Percentiles rank a stretch among this genome's conserved stretches.
Conservation (phyloP, 805 yeast species). For the Kodamaea hsintzibuensis region DNA sequence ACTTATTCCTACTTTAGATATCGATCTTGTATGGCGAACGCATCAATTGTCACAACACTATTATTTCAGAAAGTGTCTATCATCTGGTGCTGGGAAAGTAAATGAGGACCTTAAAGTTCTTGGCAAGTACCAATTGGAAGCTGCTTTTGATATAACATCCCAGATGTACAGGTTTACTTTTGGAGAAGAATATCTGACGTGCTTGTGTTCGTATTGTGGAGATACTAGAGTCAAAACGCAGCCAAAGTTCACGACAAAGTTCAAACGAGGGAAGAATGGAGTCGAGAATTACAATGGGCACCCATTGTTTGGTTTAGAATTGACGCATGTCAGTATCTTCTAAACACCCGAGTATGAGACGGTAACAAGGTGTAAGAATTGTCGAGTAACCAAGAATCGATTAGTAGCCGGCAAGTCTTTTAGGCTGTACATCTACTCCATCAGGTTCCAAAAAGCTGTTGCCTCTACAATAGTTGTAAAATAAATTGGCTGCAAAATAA, state of each 20-base stretch:
- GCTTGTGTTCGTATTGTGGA: constrained; percentile 21
- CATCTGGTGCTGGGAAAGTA: constrained; percentile 27
- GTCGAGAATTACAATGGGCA: constrained; percentile 10
- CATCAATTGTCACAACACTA: constrained; percentile 20
- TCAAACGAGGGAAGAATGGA: not conserved
- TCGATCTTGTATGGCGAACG: constrained; percentile 31
- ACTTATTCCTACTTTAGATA: constrained; percentile 28
- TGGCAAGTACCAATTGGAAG: constrained; percentile 11
- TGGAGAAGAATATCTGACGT: constrained; percentile 21
- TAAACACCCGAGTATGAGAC: too few species aligned
- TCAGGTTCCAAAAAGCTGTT: too few species aligned
- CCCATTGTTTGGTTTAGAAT: constrained; percentile 22
- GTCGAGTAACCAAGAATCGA: too few species aligned
- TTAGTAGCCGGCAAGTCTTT: too few species aligned
- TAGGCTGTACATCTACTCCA: too few species aligned
- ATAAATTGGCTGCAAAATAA: too few species aligned
- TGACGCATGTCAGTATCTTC: constrained; percentile 7
- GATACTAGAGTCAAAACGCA: not conserved
- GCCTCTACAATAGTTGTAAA: too few species aligned
- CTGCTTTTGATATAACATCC: constrained; percentile 18
- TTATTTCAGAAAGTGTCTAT: constrained; percentile 15
- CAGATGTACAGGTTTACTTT: constrained; percentile 16
- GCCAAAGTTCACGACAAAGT: not conserved
- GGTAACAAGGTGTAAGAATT: too few species aligned
- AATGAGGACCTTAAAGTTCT: constrained; percentile 14